phyloP scores from a whole-genome alignment of 2,329 filamentous ascomycete species.

The Dendryphion nanum region DNA sequence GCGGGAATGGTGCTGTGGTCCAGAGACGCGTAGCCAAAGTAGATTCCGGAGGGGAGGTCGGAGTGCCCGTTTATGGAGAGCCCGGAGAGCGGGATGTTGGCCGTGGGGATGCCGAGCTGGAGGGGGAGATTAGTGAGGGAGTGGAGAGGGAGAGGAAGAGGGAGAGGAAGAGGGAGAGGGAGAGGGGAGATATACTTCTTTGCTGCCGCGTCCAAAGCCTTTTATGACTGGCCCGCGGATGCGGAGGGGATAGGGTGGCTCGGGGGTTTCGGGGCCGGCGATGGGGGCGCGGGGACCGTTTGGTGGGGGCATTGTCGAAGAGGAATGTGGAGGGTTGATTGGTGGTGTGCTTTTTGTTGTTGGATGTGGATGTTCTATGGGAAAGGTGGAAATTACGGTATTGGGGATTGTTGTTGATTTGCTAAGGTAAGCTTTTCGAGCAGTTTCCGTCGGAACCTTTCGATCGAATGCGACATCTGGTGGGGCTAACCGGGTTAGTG shows the following conservation, averaged over 20 bases:
- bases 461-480: not conserved
- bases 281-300: constrained; percentile 63
- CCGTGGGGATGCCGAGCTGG: constrained; percentile 92
- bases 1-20: constrained; percentile 44
- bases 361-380: too few relatives aligned
- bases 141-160: not conserved
- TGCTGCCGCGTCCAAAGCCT: constrained; percentile 90
- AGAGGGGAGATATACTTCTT: constrained; percentile 60
- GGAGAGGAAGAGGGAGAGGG: constrained; percentile 35
- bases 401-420: not conserved
- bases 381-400: not conserved
- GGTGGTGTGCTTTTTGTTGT: not conserved
- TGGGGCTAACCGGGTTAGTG: not conserved
- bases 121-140: constrained; percentile 1
- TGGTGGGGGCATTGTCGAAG: constrained; percentile 27
- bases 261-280: constrained; percentile 70
- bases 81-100: constrained; percentile 71
- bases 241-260: constrained; percentile 75
- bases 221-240: constrained; percentile 86
- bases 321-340: not conserved
- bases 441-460: not conserved
- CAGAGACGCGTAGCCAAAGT: constrained; percentile 88
- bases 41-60: constrained; percentile 73
- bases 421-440: not conserved
- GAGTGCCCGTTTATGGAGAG: constrained; percentile 68